Evolutionary conservation across 345 rosid species (phyloP), one percentile per base, ranked within the genome.

Genomic region (Corchorus olitorius): DNA sequence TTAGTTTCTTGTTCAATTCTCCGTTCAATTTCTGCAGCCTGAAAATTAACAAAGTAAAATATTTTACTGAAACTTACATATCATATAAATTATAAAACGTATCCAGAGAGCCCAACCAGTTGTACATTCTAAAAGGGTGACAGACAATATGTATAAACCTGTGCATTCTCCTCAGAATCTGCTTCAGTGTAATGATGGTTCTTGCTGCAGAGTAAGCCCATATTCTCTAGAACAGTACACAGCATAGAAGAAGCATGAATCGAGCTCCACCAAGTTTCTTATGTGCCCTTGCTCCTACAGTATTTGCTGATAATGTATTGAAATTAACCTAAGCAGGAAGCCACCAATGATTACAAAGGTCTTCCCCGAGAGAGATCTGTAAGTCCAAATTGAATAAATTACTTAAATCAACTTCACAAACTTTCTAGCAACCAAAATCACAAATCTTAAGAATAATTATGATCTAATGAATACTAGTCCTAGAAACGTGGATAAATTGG

Each of bases 171-270:
- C 60, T 94, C 93, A 6, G 88, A 67, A 74, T 97, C 91, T 77
- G 93, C 89, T 34, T 89, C 91, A 82, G 72, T 86, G 82, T 81
- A 86, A 49, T 64, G 87, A 60, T 79, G 82, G 79, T 85, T 86
- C 89, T 84, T 92, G 79, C 97, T 92, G 88, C 99, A 97, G 80
- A 94, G 93, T 80, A 83, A 83, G 70, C 99, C 98, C 99, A 91
- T 93, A 72, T 84, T 85, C 73, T 88, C 84, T 75, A 82, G 68
- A 5, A 78, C 73, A 82, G 65, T 70, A 82, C 76, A 77, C 76
- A 74, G 93, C 92, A 86, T 85, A 80, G 86, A 86, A 83, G 78
- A 84, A 62, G 27, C 70, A 76, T 70, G 50, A 48, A 62, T 84
- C 84, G 85, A 85, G 65, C 76, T 61, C 78, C 75, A 35, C 78